These are phyloP conservation scores for Centella asiatica DNA, from an alignment of 129 eudicot genomes.

Conservation along the genomic window DNA sequence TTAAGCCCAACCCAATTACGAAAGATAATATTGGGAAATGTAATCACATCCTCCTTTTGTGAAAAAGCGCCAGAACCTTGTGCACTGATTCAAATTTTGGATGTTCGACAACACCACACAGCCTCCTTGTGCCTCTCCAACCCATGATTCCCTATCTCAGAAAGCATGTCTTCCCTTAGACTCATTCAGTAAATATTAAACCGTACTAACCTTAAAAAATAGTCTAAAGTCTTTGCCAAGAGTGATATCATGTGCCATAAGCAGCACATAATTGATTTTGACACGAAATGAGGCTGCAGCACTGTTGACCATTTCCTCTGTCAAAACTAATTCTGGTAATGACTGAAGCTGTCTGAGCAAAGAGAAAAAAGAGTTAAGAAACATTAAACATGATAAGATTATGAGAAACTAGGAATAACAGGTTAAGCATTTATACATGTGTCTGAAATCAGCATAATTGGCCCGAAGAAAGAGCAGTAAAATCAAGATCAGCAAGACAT, in stretches of 20 bases:
- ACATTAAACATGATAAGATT: neutral
- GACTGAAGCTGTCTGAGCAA: constrained; percentile 52
- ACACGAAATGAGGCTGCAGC: constrained; percentile 96
- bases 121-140: neutral
- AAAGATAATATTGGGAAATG: no score
- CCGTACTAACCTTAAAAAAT: constrained; percentile 69
- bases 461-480: constrained; percentile 74
- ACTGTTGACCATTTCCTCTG: constrained; percentile 91
- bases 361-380: constrained; percentile 6
- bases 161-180: neutral
- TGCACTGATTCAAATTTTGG: no score
- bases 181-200: constrained; percentile 1
- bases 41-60: no score
- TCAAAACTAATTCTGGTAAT: constrained; percentile 74
- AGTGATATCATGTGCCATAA: constrained; percentile 96
- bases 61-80: no score
- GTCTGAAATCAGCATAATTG: constrained; percentile 50
- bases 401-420: neutral
- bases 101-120: neutral
- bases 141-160: neutral
- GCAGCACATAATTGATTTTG: constrained; percentile 75
- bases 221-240: constrained; percentile 93
- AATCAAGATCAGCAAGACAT: constrained; percentile 67
- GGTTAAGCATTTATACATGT: constrained; percentile 37
- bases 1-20: no score